A percentile compares a stretch with the other conserved stretches of the same genome.
phyloP scores from a whole-genome alignment of 495 filamentous ascomycete species.

The Penicillium maclennaniae region DNA sequence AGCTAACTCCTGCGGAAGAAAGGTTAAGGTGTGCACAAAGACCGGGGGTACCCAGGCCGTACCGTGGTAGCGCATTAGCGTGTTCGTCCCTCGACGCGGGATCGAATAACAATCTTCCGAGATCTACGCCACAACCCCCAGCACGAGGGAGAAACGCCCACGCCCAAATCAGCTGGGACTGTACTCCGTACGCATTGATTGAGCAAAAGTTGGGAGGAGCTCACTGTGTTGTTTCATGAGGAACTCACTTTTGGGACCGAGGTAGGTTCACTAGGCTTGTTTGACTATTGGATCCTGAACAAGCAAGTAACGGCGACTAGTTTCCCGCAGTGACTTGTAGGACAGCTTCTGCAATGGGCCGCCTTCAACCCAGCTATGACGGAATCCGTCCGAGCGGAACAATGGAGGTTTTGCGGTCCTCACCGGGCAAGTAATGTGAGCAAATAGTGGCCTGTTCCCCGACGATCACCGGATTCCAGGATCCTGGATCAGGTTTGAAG shows the following conservation, averaged over 20 bases:
- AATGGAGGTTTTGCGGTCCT: not conserved
- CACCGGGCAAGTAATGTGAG: not conserved
- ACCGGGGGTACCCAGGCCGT: not conserved
- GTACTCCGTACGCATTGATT: not conserved
- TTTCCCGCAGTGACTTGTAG: not conserved
- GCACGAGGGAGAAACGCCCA: not conserved
- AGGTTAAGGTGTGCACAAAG: not conserved
- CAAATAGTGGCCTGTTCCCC: not conserved
- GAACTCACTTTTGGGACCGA: not conserved
- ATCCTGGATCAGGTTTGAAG: not conserved
- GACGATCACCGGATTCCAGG: not conserved
- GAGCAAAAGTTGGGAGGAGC: not conserved
- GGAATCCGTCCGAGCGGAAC: not conserved
- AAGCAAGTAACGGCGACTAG: not conserved
- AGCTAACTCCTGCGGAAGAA: not conserved
- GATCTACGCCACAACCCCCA: not conserved
- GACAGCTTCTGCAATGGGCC: not conserved
- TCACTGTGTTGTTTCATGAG: not conserved
- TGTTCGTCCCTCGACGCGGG: not conserved
- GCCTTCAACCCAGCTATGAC: not conserved
- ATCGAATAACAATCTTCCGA: not conserved
- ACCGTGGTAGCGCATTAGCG: too few relatives aligned
- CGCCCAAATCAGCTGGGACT: too few relatives aligned
- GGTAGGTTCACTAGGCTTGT: not conserved
- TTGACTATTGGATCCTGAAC: not conserved